Evolutionary conservation across 306 rosid genomes (phyloP).

Genomic region (Vigna trinervia): DNA sequence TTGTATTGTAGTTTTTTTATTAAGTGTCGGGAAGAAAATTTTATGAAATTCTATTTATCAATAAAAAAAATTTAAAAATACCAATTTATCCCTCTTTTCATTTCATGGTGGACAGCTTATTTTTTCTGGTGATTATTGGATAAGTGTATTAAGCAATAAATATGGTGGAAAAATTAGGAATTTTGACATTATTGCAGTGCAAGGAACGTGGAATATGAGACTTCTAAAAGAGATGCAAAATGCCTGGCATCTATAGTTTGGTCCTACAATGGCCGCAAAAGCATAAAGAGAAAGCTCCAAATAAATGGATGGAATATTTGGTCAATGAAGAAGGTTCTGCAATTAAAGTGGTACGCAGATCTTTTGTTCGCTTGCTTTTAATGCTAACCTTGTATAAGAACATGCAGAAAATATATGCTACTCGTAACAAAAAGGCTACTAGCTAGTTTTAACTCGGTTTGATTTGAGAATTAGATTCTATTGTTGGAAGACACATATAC

Average conservation of each 20-base stretch:
- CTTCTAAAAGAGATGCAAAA: constrained; percentile 36
- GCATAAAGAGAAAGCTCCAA: constrained; percentile 40
- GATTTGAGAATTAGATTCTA: neutral
- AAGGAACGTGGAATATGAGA: constrained; percentile 48
- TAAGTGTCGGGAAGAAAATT: too few relatives aligned
- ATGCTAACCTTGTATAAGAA: constrained; percentile 6
- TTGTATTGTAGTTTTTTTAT: too few relatives aligned
- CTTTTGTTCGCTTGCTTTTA: neutral
- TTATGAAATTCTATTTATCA: too few relatives aligned
- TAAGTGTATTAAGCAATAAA: neutral
- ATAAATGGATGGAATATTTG: constrained; percentile 44
- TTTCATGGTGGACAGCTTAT: too few relatives aligned
- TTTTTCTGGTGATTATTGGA: neutral
- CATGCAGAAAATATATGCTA: constrained; percentile 20
- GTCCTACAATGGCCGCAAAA: constrained; percentile 49
- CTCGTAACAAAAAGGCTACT: neutral
- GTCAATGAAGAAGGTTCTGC: constrained; percentile 35
- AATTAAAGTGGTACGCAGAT: neutral
- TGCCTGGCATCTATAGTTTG: constrained; percentile 41
- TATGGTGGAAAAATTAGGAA: constrained; percentile 1
- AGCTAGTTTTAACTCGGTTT: neutral
- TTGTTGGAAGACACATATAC: constrained; percentile 1
- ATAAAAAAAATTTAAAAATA: too few relatives aligned
- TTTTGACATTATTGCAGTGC: constrained; percentile 10
- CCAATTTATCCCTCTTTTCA: too few relatives aligned